Evolutionary conservation across 2,329 filamentous ascomycete genomes (phyloP), one percentile per base, ranked within the genome.

Genomic region (Penicillium sp.): DNA sequence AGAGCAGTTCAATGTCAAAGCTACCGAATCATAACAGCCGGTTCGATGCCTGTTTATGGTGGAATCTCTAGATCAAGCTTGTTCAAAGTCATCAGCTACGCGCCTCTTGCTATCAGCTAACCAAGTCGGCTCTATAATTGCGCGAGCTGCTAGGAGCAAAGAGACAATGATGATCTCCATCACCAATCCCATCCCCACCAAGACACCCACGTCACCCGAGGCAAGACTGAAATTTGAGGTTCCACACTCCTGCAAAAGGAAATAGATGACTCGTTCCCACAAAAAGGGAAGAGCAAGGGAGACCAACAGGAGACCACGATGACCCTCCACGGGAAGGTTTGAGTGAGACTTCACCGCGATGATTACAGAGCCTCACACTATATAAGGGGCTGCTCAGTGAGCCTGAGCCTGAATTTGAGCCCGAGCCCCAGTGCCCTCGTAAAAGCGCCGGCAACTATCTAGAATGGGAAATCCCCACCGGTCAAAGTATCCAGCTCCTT

Each of bases 161-260:
- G 47, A 22, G 4, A 63, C 56, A 40, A 62, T 48, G 18, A 67
- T 48, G 12, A 65, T 53, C 47, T 69, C 68, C 67, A 69, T 68
- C 49, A 67, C 41, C 29, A 69, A 41, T 3, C 61, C 58, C 62
- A 67, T 68, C 4, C 60, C 62, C 50, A 59, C 57, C 54, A 63
- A 54, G 14, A 61, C 41, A 8, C 58, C 51, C 2, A 54, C 48
- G 46, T 62, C 49, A 4, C 66, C 64, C 31, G 43, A 51, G 4
- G 48, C 53, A 7, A 61, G 54, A 15, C 55, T 63, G 53, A 61
- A 65, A 14, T 49, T 59, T 3, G n/a, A 15, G 11, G 62, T 53
- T 0, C 63, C 66, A 55, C 58, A 63, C 31, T 65, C 51, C 49
- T 51, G 54, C 11, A 67, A 29, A 37, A 69, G 31, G 42, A 66